Conservation (phyloP, 2,329 filamentous ascomycete genomes). For the Ophiostoma angusticollis region DNA sequence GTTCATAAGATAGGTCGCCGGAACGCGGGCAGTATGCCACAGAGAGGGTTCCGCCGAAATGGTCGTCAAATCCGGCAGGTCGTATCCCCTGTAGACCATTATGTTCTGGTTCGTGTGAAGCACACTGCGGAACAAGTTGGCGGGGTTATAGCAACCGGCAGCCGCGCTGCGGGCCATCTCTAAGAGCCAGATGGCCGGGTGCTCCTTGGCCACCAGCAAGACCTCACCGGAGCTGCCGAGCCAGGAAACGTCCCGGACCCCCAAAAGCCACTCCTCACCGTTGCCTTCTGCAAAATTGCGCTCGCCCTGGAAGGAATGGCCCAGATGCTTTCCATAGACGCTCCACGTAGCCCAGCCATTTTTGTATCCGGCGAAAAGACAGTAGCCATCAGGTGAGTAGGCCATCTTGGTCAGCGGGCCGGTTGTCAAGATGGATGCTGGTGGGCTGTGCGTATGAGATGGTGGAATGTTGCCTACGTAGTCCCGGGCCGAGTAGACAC, state of each 20-base stretch:
- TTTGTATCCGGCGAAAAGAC: constrained; percentile 84
- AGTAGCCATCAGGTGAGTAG: constrained; percentile 94
- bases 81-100: constrained; percentile 88
- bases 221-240: constrained; percentile 79
- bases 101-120: constrained; percentile 79
- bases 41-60: constrained; percentile 84
- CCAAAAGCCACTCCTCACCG: constrained; percentile 72
- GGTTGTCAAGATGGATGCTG: constrained; percentile 53
- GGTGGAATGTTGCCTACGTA: constrained; percentile 85
- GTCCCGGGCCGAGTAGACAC: constrained; percentile 86
- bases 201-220: constrained; percentile 55
- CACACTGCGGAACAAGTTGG: constrained; percentile 80
- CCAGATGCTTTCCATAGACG: constrained; percentile 84
- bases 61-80: constrained; percentile 77
- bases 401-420: constrained; percentile 61
- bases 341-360: constrained; percentile 95
- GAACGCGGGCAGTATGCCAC: constrained; percentile 90
- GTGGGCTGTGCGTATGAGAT: constrained; percentile 64
- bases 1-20: constrained; percentile 68
- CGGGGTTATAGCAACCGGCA: constrained; percentile 78
- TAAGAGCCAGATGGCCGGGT: constrained; percentile 71
- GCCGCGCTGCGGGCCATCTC: constrained; percentile 94
- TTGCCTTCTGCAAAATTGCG: constrained; percentile 50
- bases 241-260: constrained; percentile 70
- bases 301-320: constrained; percentile 69